Evolutionary conservation across 352 stramenopile genomes (phyloP).

Genomic region (Blastocystis hominis): DNA sequence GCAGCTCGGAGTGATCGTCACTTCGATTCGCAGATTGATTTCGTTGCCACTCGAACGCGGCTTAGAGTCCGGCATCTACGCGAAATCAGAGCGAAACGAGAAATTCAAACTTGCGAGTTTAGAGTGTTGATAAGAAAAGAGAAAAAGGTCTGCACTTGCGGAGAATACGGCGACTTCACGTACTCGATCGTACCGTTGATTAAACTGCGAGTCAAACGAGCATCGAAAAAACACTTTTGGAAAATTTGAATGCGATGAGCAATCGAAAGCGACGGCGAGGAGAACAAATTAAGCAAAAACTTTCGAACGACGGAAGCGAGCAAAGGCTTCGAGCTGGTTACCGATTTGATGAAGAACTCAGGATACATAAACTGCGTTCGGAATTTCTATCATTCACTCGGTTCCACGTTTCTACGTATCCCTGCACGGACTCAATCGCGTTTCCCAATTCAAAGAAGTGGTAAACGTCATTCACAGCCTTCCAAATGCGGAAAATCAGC

Average conservation of each 20-base stretch:
- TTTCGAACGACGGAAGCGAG: not conserved
- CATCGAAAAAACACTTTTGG: not conserved
- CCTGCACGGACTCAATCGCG: not conserved
- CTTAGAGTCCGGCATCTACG: not conserved
- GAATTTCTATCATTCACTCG: not conserved
- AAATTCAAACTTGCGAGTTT: not conserved
- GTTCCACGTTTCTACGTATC: not conserved
- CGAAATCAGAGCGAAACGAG: not conserved
- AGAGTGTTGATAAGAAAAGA: not conserved
- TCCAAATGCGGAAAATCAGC: not conserved
- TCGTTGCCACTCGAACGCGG: not conserved
- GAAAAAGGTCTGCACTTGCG: not conserved
- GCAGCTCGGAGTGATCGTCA: not conserved
- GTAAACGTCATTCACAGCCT: not conserved
- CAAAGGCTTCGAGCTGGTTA: not conserved
- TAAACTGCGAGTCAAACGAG: not conserved
- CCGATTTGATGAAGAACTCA: not conserved
- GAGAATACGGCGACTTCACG: not conserved
- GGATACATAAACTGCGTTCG: not conserved
- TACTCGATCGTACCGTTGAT: not conserved
- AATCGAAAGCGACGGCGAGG: not conserved
- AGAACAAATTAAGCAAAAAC: not conserved
- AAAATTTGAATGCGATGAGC: not conserved
- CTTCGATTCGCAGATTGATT: not conserved
- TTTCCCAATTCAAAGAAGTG: not conserved